These are phyloP conservation scores for Daldinia bambusicola DNA, from an alignment of 495 filamentous ascomycete species.

Conservation along the genomic window DNA sequence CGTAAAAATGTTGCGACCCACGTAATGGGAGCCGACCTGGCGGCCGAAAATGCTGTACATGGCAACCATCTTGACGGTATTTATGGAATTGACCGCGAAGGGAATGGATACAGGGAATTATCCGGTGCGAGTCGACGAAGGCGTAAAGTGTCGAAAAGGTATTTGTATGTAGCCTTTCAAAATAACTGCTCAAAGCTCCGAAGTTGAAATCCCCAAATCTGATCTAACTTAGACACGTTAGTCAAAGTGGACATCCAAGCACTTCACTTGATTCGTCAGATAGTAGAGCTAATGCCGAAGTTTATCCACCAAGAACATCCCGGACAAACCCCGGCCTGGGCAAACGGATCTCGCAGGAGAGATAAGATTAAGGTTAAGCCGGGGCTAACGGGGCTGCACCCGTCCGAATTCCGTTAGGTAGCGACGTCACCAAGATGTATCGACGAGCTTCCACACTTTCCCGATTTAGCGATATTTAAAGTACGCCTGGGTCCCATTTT, in stretches of 20 bases:
- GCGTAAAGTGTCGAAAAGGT: conserved; percentile 36
- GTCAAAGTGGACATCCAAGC: conserved; percentile 13
- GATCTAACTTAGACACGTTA: conserved; percentile 27
- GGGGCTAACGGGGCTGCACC: conserved; percentile 9
- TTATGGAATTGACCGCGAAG: conserved; percentile 50
- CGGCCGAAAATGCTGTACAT: conserved; percentile 87
- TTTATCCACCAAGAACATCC: conserved; percentile 26
- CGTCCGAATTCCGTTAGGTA: conserved; percentile 37
- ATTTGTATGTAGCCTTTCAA: conserved; percentile 40
- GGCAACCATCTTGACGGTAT: conserved; percentile 79
- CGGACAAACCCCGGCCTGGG: conserved; percentile 13
- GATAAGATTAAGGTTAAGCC: neutral
- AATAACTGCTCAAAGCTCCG: conserved; percentile 47
- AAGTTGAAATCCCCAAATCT: conserved; percentile 41
- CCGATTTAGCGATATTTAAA: conserved; percentile 1
- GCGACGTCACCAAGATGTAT: conserved; percentile 43
- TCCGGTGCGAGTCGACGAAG: conserved; percentile 44
- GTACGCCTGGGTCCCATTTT: neutral
- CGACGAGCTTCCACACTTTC: conserved; percentile 21
- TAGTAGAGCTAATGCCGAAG: conserved; percentile 7
- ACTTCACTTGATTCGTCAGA: conserved; percentile 16
- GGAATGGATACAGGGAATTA: conserved; percentile 18
- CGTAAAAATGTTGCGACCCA: conserved; percentile 62
- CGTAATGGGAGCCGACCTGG: conserved; percentile 92
- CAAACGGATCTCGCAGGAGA: neutral